These are phyloP conservation scores for Laguncularia racemosa DNA, from an alignment of 345 rosid genomes.

Conservation along the genomic window DNA sequence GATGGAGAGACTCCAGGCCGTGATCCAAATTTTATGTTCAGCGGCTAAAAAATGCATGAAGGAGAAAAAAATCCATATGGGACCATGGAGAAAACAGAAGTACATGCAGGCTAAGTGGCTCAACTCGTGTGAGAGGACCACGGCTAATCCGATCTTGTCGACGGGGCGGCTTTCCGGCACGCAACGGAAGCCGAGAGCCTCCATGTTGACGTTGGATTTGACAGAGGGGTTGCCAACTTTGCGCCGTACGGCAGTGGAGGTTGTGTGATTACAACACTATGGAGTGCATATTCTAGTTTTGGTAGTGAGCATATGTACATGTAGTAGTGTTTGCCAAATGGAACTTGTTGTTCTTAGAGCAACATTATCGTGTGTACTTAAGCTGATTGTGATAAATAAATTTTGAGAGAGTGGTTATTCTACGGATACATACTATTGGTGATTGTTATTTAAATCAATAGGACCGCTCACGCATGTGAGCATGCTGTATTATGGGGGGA, in stretches of 20 bases:
- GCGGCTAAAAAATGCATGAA: conserved; percentile 72
- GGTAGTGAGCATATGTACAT: too few relatives aligned
- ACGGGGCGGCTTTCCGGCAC: conserved; percentile 11
- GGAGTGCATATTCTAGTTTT: too few relatives aligned
- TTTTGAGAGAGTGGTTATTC: too few relatives aligned
- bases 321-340: too few relatives aligned
- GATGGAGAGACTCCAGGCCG: conserved; percentile 52
- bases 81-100: conserved; percentile 86
- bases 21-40: conserved; percentile 54
- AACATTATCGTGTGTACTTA: too few relatives aligned
- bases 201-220: conserved; percentile 66
- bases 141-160: conserved; percentile 2
- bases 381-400: too few relatives aligned
- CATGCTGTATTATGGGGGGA: too few relatives aligned
- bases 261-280: conserved; percentile 24
- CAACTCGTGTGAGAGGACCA: conserved; percentile 32
- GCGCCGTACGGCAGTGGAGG: conserved; percentile 40
- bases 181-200: conserved; percentile 40
- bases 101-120: conserved; percentile 91
- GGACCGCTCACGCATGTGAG: too few relatives aligned
- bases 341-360: too few relatives aligned
- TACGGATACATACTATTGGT: too few relatives aligned
- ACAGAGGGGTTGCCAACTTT: conserved; percentile 26
- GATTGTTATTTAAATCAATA: too few relatives aligned
- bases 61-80: conserved; percentile 76